These are phyloP conservation scores for Chalciporus piperatus DNA, from an alignment of 768 basidiomycete genomes.

Conservation along the genomic window DNA sequence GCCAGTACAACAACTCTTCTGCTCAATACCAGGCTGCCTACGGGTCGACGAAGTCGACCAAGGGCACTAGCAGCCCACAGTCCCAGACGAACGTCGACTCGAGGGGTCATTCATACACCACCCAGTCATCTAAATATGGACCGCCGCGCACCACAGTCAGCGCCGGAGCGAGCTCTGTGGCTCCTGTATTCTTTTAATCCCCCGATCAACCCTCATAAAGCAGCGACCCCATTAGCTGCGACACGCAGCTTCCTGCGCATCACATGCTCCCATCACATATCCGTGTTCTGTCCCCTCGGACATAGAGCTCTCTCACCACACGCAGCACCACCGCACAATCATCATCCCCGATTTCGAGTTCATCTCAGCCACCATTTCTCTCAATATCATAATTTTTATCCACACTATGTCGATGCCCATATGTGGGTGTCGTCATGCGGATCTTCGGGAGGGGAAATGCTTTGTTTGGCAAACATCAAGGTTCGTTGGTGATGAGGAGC, in stretches of 20 bases:
- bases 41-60: constrained; percentile 21
- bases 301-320: constrained; percentile 1
- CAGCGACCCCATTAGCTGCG: neutral
- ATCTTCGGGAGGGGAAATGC: neutral
- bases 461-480: constrained; percentile 6
- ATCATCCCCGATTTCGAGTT: neutral
- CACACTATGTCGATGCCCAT: constrained; percentile 1
- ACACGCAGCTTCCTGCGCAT: neutral
- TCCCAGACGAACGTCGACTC: constrained; percentile 20
- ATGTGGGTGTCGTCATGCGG: neutral
- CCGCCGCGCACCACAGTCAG: constrained; percentile 40
- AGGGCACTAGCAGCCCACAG: constrained; percentile 14
- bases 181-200: constrained; percentile 58
- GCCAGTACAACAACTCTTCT: constrained; percentile 21
- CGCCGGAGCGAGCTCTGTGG: constrained; percentile 48
- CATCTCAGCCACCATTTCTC: neutral
- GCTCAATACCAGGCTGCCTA: constrained; percentile 14
- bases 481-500: neutral
- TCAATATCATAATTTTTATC: neutral
- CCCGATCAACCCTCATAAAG: neutral
- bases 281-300: neutral
- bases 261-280: neutral
- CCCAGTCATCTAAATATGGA: constrained; percentile 23
- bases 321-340: neutral
- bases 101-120: constrained; percentile 20